Base-by-base conservation (phyloP, 441 rosid species). In the Aquilaria agallochum region DNA sequence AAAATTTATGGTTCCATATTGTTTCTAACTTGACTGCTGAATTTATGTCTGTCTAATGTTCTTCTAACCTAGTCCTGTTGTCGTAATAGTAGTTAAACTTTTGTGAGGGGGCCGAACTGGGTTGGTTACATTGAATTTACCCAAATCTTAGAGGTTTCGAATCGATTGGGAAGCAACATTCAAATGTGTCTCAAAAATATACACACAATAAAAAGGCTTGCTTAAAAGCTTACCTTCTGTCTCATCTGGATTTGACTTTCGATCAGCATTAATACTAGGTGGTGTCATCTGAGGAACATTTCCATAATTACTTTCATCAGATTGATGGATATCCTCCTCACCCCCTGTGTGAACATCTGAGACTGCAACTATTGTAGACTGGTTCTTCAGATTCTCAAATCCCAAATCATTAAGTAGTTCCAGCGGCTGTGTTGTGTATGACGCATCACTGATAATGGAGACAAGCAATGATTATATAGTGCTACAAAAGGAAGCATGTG, bases 351-450 rank as follows among this genome's bases (percentile, higher is more conserved):
- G 72, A 5, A 70, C 76, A 68, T 74, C 91, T 64, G 78, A 66
- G 62, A 74, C 77, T 53, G 53, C 59, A 33, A 30, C 14, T 50
- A 66, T 15, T 15, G 50, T 31, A 32, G 65, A 50, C 58, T 72
- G 76, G 45, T 68, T 76, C 64, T 70, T 81, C 42, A 80, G 66
- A 57, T 72, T 79, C 62, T 90, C 97, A 46, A 91, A 76, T 59
- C 82, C 86, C 79, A 83, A 77, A 60, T 83, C 86, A 80, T 89
- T 93, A 65, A 96, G 94, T 69, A 96, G 84, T 87, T 96, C 99
- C 76, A 96, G 83, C 6, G 99, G 99, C 68, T 96, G 99, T 13
- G 99, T 96, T 59, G 98, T 84, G 88, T 89, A 96, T 55, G 98
- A 83, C 68, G 98, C 97, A 78, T 96, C 99, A 77, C 99, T 96